Percentiles rank a stretch among this genome's conserved stretches.
These are phyloP conservation scores for Leccinum arenicola DNA, from an alignment of 768 basidiomycete genomes.

Conservation along the genomic window DNA sequence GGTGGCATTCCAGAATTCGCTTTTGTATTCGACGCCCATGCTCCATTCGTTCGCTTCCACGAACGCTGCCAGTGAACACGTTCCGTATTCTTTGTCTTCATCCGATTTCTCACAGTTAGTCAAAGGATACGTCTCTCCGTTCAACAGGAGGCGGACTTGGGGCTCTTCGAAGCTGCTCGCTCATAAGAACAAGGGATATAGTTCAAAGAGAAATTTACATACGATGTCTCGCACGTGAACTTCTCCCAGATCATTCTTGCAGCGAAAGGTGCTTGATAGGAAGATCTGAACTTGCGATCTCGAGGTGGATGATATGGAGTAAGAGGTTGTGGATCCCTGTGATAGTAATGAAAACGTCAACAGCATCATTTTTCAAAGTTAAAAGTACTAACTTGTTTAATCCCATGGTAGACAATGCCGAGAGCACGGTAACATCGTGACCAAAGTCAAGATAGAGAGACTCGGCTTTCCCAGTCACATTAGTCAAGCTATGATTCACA, in stretches of 20 bases:
- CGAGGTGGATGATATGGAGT: constrained; percentile 21
- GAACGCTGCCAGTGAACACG: constrained; percentile 37
- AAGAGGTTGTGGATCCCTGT: constrained; percentile 34
- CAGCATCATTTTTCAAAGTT: neutral
- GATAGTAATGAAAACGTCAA: neutral
- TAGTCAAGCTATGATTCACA: constrained; percentile 28
- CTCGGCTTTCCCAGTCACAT: constrained; percentile 28
- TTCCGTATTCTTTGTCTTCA: constrained; percentile 32
- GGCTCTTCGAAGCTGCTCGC: constrained; percentile 31
- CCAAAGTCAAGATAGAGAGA: constrained; percentile 41
- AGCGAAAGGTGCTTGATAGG: constrained; percentile 39
- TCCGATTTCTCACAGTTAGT: constrained; percentile 29
- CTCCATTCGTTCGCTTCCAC: constrained; percentile 27
- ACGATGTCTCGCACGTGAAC: constrained; percentile 38
- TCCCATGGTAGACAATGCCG: constrained; percentile 36
- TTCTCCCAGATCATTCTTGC: constrained; percentile 45
- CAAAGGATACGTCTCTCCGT: constrained; percentile 38
- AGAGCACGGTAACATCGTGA: constrained; percentile 38
- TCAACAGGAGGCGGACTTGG: constrained; percentile 41
- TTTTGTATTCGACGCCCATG: constrained; percentile 28
- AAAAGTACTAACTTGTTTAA: constrained; percentile 32
- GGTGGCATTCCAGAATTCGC: constrained; percentile 35
- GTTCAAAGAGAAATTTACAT: neutral
- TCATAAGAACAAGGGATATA: neutral
- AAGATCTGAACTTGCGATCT: constrained; percentile 36